Evolutionary conservation across 257 asterid species (phyloP).

Genomic region (Scutellaria minor): DNA sequence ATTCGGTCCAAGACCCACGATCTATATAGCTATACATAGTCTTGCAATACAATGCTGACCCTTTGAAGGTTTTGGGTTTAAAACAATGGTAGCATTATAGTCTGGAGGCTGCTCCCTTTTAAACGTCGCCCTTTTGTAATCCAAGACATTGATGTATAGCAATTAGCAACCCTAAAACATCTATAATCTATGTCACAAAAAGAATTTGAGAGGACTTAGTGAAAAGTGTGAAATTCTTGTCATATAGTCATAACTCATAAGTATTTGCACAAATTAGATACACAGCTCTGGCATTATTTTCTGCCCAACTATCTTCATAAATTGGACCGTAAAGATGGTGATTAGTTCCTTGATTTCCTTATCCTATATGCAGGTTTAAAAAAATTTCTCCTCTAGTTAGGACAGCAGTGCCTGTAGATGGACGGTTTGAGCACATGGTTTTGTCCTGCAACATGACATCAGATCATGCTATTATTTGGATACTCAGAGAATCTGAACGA

Average conservation of each 20-base stretch:
- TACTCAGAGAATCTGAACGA: slow-evolving; percentile 74
- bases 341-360: slow-evolving; percentile 7
- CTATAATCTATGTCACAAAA: neutral
- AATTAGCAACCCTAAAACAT: neutral
- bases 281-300: neutral
- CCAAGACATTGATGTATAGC: neutral
- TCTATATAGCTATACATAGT: neutral
- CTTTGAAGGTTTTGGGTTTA: neutral
- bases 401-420: slow-evolving; percentile 98
- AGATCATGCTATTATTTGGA: slow-evolving; percentile 80
- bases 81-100: neutral
- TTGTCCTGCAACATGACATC: slow-evolving; percentile 84
- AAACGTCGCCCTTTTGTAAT: neutral
- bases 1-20: no score
- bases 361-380: slow-evolving; percentile 60
- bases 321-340: neutral
- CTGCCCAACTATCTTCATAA: slow-evolving; percentile 7
- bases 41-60: slow-evolving; percentile 1
- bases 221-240: slow-evolving; percentile 14
- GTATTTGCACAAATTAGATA: neutral
- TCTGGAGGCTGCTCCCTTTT: neutral
- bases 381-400: slow-evolving; percentile 69
- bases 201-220: neutral
- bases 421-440: slow-evolving; percentile 96
- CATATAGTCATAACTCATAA: neutral